Conservation (phyloP, 176 grass and related monocot genomes). For the Urochloa ruziziensis region DNA sequence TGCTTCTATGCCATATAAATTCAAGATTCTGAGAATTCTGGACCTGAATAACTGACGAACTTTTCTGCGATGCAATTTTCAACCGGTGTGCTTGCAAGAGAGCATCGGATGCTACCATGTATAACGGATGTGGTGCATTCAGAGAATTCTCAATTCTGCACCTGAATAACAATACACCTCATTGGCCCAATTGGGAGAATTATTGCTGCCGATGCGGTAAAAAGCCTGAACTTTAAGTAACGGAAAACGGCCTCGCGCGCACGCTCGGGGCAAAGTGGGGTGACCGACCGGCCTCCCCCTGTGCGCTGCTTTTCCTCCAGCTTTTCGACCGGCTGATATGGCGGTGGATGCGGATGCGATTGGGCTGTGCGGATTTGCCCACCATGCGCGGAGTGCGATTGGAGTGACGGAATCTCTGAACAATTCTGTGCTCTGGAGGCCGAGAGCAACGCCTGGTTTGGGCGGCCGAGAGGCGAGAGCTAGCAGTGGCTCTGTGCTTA, state of each 20-base stretch:
- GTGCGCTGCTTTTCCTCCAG: neutral
- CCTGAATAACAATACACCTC: neutral
- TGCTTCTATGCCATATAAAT: too few relatives aligned
- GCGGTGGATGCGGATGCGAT: conserved; percentile 38
- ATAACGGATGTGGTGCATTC: neutral
- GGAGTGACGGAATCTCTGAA: neutral
- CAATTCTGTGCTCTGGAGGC: neutral
- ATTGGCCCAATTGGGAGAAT: neutral
- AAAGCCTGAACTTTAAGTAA: neutral
- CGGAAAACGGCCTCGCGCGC: neutral
- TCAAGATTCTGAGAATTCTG: neutral
- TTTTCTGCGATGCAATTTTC: too few relatives aligned
- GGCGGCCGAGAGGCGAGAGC: neutral
- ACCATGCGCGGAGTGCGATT: neutral
- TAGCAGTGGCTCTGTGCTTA: neutral
- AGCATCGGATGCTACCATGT: neutral
- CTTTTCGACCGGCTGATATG: conserved; percentile 24
- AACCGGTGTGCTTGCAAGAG: neutral
- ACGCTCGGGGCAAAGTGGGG: neutral
- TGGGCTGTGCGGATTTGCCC: neutral
- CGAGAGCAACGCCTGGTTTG: conserved; percentile 1
- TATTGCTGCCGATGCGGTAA: neutral
- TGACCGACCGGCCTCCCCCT: neutral
- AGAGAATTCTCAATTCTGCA: neutral
- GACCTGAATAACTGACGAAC: too few relatives aligned